A percentile compares a stretch with the other conserved stretches of the same genome.
Evolutionary conservation across 2,329 filamentous ascomycete species (phyloP).

Genomic region (Ascochyta pisi): DNA sequence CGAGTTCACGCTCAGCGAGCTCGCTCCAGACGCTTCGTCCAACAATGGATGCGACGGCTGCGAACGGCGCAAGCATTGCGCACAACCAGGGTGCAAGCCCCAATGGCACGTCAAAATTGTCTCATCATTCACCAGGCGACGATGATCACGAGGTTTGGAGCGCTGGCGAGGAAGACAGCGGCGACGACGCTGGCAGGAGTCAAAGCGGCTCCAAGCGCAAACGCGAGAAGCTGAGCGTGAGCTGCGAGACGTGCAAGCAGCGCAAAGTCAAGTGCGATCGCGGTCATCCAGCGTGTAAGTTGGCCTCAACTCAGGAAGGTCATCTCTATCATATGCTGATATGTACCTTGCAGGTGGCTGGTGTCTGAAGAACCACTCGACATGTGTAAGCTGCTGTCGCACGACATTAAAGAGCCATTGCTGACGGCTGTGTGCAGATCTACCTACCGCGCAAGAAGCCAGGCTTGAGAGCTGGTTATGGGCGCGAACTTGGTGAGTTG

Average conservation of each 20-base stretch:
- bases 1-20: conserved; percentile 29
- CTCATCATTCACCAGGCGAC: conserved; percentile 44
- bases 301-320: no score
- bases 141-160: conserved; percentile 46
- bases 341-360: conserved; percentile 56
- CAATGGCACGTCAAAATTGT: conserved; percentile 39
- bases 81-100: conserved; percentile 41
- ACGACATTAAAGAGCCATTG: not conserved
- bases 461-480: conserved; percentile 66
- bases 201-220: conserved; percentile 56
- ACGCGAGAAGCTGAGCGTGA: conserved; percentile 56
- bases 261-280: conserved; percentile 76
- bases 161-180: conserved; percentile 49
- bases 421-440: conserved; percentile 42
- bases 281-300: conserved; percentile 71
- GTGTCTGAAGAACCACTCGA: conserved; percentile 71
- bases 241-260: conserved; percentile 76
- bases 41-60: conserved; percentile 40
- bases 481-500: conserved; percentile 58
- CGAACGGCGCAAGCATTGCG: conserved; percentile 26
- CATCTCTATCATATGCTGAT: conserved; percentile 1
- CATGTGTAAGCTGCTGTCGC: conserved; percentile 55
- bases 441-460: conserved; percentile 76
- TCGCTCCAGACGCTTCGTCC: conserved; percentile 30
- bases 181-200: conserved; percentile 47